A percentile compares a stretch with the other conserved stretches of the same genome.
phyloP scores from a whole-genome alignment of 108 stramenopile genomes.

The Epithemia pelagica region DNA sequence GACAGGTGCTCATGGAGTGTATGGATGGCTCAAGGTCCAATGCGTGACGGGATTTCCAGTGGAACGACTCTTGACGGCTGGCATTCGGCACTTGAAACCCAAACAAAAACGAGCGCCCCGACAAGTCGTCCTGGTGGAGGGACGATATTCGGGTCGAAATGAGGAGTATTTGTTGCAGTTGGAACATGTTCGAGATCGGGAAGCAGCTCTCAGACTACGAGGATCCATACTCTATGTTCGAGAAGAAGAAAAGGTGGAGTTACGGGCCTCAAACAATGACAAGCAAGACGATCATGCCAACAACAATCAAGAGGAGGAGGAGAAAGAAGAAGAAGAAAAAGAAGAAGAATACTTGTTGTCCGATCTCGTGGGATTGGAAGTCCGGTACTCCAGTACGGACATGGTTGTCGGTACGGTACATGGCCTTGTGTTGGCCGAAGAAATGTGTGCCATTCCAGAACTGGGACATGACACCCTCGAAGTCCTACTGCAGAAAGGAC shows the following conservation, averaged over 20 bases:
- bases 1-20: constrained; percentile 73
- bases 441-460: constrained; percentile 73
- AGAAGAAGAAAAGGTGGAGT: constrained; percentile 29
- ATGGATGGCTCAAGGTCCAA: constrained; percentile 59
- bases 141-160: constrained; percentile 32
- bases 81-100: constrained; percentile 61
- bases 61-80: constrained; percentile 32
- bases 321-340: constrained; percentile 17
- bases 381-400: constrained; percentile 26
- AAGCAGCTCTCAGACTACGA: constrained; percentile 43
- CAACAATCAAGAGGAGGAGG: not conserved
- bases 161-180: constrained; percentile 61
- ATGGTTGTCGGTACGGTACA: constrained; percentile 55
- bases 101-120: constrained; percentile 71
- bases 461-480: constrained; percentile 78
- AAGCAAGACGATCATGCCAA: not conserved
- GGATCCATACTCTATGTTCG: constrained; percentile 58
- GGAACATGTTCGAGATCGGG: constrained; percentile 46
- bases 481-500: constrained; percentile 33
- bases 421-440: constrained; percentile 72
- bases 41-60: constrained; percentile 60
- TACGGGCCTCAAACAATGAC: not conserved
- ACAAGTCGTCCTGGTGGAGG: constrained; percentile 41
- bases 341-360: constrained; percentile 58
- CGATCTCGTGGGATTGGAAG: constrained; percentile 73